Evolutionary conservation across 352 stramenopile species (phyloP), one percentile per base, ranked within the genome.

Genomic region (Pythium aristosporum): DNA sequence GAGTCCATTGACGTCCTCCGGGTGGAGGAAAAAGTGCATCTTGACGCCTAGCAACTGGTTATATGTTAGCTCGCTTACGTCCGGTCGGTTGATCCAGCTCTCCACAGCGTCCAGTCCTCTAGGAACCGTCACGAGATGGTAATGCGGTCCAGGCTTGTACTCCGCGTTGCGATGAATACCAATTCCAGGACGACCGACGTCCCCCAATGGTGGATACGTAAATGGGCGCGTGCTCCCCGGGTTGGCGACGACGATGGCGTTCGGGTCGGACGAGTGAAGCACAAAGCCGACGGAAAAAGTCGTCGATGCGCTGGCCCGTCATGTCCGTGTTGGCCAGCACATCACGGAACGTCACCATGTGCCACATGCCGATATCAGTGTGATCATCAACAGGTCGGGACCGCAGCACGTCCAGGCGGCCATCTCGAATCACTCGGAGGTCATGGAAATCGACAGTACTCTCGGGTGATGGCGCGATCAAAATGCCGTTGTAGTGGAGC

Each of bases 331-430:
- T 30, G 25, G 25, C 25, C 25, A 39, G 34, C 34, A 39, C 36
- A 21, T 54, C 47, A 15, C 47, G 30, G 32, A 44, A 56, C 18
- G 49, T 46, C 7, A 56, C 9, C 11, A 30, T 20, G 49, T 56
- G 49, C 49, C 49, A 56, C 49, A 56, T 56, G 32, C 49, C 49
- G 39, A 46, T n/a, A 6, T 20, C 39, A 9, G 39, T 46, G 13
- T 7, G 39, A 3, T 18, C 12, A 0, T n/a, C 39, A 1, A 20
- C 37, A 6, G 0, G 37, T 18, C 15, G 11, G 5, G 39, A 46
- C 32, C 49, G 30, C 9, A 56, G 49, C 32, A 28, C 18, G 12
- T 54, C 47, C 13, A 54, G 13, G 5, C 12, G 12, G 47, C 47
- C 47, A 3, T 7, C 13, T 8, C 25, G 47, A 10, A 54, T 18